These are phyloP conservation scores for Leptographium galeiforme DNA, from an alignment of 2,329 filamentous ascomycete genomes.

Conservation along the genomic window DNA sequence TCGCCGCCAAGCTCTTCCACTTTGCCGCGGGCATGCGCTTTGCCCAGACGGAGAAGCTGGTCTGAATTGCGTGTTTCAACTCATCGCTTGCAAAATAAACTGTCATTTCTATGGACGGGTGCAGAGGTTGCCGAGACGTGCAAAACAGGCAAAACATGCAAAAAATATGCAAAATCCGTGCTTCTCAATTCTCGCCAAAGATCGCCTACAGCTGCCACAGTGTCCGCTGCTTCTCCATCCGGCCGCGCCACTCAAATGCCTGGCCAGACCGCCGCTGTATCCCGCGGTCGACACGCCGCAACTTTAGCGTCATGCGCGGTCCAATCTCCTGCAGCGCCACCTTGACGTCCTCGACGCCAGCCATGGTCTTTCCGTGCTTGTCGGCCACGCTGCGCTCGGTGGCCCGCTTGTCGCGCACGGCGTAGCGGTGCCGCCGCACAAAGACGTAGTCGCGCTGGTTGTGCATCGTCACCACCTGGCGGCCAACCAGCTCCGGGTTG, in stretches of 20 bases:
- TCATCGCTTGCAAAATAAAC: too few relatives aligned
- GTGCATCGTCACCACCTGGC: conserved; percentile 84
- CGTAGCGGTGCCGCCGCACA: conserved; percentile 75
- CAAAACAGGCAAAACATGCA: neutral
- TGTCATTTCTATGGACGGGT: too few relatives aligned
- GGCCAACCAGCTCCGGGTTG: conserved; percentile 57
- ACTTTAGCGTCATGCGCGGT: conserved; percentile 60
- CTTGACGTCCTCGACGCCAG: conserved; percentile 73
- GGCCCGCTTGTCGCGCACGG: conserved; percentile 77
- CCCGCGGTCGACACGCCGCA: conserved; percentile 82
- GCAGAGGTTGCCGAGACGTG: neutral
- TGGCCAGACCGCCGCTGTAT: conserved; percentile 53
- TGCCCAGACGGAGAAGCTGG: conserved; percentile 21
- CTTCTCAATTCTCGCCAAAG: neutral
- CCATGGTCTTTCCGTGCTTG: conserved; percentile 68
- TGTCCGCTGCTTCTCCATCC: conserved; percentile 88
- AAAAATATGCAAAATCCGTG: neutral
- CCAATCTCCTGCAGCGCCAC: conserved; percentile 86
- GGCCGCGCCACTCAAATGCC: conserved; percentile 89
- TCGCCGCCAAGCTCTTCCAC: conserved; percentile 46
- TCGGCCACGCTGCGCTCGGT: conserved; percentile 79
- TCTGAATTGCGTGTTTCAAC: conserved; percentile 6
- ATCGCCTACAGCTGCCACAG: conserved; percentile 66
- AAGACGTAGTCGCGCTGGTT: conserved; percentile 97
- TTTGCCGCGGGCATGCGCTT: conserved; percentile 46